Percentiles rank a stretch among this genome's conserved stretches.
phyloP scores from a whole-genome alignment of 805 yeast genomes.

The Metschnikowia baotianmanensis region DNA sequence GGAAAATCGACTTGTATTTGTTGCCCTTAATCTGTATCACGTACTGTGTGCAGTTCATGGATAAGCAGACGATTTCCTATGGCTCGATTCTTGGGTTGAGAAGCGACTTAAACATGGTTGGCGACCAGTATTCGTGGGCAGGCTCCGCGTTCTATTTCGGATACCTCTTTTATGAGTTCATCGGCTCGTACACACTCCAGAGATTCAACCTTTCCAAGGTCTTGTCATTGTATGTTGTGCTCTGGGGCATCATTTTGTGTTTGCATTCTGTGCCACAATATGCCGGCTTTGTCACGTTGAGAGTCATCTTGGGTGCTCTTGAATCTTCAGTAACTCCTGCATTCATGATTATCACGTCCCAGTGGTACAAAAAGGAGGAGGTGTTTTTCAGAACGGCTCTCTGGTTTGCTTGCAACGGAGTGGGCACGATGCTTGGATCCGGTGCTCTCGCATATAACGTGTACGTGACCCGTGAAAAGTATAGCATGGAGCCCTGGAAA shows the following conservation, averaged over 20 bases:
- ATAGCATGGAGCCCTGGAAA: constrained; percentile 56
- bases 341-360: constrained; percentile 53
- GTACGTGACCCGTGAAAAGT: constrained; percentile 34
- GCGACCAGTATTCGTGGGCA: constrained; percentile 39
- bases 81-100: constrained; percentile 67
- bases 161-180: constrained; percentile 56
- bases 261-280: constrained; percentile 51
- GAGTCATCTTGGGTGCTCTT: constrained; percentile 50
- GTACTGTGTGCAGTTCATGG: constrained; percentile 57
- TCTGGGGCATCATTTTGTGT: constrained; percentile 62
- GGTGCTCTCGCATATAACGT: constrained; percentile 56
- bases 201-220: constrained; percentile 55
- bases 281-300: constrained; percentile 45
- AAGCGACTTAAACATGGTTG: constrained; percentile 46
- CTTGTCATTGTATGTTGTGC: constrained; percentile 45
- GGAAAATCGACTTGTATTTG: constrained; percentile 51
- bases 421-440: constrained; percentile 34
- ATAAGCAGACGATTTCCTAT: constrained; percentile 56
- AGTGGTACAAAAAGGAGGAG: constrained; percentile 51
- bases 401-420: constrained; percentile 38
- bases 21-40: constrained; percentile 51
- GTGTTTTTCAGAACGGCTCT: constrained; percentile 33
- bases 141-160: constrained; percentile 63
- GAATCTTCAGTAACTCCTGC: constrained; percentile 59
- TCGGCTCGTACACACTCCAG: constrained; percentile 52